Conservation (phyloP, 148 eudicot species). For the Arctostaphylos glauca region DNA sequence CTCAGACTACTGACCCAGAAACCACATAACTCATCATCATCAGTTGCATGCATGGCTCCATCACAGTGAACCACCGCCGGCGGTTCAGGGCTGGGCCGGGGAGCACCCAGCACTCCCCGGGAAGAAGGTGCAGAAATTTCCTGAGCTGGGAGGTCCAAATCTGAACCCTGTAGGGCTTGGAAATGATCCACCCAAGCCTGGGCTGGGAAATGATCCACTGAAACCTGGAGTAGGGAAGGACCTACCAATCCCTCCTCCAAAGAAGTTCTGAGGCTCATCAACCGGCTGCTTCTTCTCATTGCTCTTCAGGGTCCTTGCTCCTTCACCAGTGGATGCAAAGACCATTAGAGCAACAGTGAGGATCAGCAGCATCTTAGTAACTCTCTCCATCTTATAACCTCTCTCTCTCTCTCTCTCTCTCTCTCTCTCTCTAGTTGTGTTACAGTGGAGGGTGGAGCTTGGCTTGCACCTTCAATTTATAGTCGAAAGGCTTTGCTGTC, state of each 20-base stretch:
- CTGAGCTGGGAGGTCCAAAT: neutral
- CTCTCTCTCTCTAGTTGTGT: neutral
- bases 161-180: conserved; percentile 1
- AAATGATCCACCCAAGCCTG: conserved; percentile 4
- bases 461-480: neutral
- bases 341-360: conserved; percentile 5
- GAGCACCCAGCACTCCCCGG: neutral
- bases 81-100: neutral
- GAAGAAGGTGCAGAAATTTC: neutral
- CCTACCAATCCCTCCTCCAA: neutral
- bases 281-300: neutral
- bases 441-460: neutral
- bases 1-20: neutral
- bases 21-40: neutral
- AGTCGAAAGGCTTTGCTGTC: neutral
- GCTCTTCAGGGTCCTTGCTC: conserved; percentile 9
- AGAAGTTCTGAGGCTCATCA: conserved; percentile 15
- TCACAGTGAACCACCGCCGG: neutral
- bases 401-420: conserved; percentile 12
- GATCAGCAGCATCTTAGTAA: conserved; percentile 9
- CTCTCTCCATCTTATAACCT: conserved; percentile 7
- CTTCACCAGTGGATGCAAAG: conserved; percentile 5
- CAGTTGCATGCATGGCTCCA: neutral
- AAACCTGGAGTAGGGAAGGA: neutral
- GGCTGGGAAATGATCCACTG: conserved; percentile 1